Evolutionary conservation across 345 rosid species (phyloP).

Genomic region (Boechera retrofracta): DNA sequence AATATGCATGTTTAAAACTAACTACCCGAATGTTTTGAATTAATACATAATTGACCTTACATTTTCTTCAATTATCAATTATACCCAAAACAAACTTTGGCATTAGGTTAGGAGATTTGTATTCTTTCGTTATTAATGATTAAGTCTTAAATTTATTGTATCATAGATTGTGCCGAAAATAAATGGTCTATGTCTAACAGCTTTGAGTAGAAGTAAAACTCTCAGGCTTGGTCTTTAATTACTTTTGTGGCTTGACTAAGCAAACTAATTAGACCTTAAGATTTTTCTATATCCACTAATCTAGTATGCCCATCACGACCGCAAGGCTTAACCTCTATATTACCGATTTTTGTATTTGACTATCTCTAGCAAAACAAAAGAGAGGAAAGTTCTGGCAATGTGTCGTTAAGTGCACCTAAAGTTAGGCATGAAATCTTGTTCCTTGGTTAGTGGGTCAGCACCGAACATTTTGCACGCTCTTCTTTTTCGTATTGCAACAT

Average conservation of each 20-base stretch:
- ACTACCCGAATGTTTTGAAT: slow-evolving; percentile 12
- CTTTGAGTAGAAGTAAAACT: slow-evolving; percentile 22
- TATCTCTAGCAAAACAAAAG: neutral
- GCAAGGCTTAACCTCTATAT: neutral
- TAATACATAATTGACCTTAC: neutral
- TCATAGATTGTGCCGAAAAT: neutral
- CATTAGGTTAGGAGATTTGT: too few relatives aligned
- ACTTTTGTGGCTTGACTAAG: slow-evolving; percentile 29
- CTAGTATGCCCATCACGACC: neutral
- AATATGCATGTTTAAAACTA: neutral
- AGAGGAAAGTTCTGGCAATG: neutral
- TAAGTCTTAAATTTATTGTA: neutral
- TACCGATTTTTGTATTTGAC: slow-evolving; percentile 2
- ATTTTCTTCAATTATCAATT: neutral
- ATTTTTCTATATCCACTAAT: neutral
- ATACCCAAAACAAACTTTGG: neutral
- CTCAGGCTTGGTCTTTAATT: slow-evolving; percentile 17
- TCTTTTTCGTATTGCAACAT: too few relatives aligned
- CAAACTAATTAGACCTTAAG: slow-evolving; percentile 16
- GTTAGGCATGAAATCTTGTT: slow-evolving; percentile 29
- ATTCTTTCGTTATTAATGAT: neutral
- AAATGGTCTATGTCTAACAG: slow-evolving; percentile 6
- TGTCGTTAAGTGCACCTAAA: slow-evolving; percentile 31
- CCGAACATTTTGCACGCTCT: slow-evolving; percentile 34
- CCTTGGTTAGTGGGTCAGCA: slow-evolving; percentile 25